Conservation (phyloP, 257 asterid genomes). For the Cordia subcordata region DNA sequence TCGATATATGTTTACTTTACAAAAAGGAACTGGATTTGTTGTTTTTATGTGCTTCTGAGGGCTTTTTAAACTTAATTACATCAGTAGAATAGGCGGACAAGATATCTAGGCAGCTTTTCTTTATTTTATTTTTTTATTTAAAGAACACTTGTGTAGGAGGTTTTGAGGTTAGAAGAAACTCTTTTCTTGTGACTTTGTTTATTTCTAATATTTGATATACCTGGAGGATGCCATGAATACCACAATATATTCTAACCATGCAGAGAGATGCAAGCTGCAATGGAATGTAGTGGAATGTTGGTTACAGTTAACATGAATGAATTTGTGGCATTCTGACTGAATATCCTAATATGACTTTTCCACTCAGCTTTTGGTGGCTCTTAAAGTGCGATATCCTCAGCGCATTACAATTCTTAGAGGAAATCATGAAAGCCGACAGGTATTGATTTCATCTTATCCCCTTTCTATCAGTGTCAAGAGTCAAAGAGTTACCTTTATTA, state of each 20-base stretch:
- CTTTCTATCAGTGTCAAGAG: neutral
- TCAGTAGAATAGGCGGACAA: too few relatives aligned
- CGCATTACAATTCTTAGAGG: constrained; percentile 73
- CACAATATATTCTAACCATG: neutral
- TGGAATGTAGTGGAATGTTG: neutral
- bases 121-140: too few relatives aligned
- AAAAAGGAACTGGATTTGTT: too few relatives aligned
- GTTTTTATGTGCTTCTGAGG: too few relatives aligned
- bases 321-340: neutral
- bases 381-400: constrained; percentile 70
- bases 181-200: too few relatives aligned
- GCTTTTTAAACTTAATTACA: too few relatives aligned
- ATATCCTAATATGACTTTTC: constrained; percentile 10
- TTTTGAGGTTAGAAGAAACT: too few relatives aligned
- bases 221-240: too few relatives aligned
- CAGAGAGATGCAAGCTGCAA: neutral
- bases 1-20: too few relatives aligned
- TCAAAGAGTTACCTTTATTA: neutral
- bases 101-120: neutral
- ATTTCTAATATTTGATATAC: constrained; percentile 16
- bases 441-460: constrained; percentile 6
- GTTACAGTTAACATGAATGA: neutral
- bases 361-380: constrained; percentile 56
- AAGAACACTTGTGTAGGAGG: neutral
- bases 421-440: constrained; percentile 79